Evolutionary conservation across 176 grass and related monocot genomes (phyloP), one percentile per base, ranked within the genome.

Genomic region (Secale cereale): DNA sequence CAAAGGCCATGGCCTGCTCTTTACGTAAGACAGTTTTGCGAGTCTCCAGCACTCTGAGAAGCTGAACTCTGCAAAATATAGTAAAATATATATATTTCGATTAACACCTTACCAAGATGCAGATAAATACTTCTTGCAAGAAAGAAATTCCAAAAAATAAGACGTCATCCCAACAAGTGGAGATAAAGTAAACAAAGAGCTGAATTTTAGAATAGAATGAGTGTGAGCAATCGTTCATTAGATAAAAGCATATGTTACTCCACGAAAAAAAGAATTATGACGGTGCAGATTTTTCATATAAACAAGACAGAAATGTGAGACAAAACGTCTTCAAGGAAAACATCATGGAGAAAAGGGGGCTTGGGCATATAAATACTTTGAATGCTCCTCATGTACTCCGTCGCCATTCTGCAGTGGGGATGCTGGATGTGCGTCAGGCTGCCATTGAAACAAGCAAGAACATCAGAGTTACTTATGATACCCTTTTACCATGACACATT

Each of bases 1-100:
- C 97, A 91, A 99, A 99, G 59, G 97, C 97, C 97, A 99, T 99
- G 61, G 91, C 97, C 83, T 99, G 93, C 67, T 99, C 97, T 89
- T 99, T 99, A 65, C 86, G 81, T 31, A 99, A 72, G 22, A 96
- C 97, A 61, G 80, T 96, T 86, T 93, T 92, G 17, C 97, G 92
- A 13, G 88, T 86, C 86, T 99, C 97, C 76, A 99, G 85, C 33
- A 99, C 97, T 85, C 90, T 99, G 45, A 99, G 78, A 60, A 99
- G 85, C 79, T 99, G 90, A 89, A 87, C 90, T 88, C 97, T 99
- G 87, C 70, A 89, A 62, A 87, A 76, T 2, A 59, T 46, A 50
- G 22, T 25, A 79, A 80, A 37, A 39, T n/a, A 73, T 31, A 76
- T 59, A 37, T 52, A 37, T 57, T 57, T 69, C 4, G 4, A 54